These are phyloP conservation scores for Tolypocladium pustulatum DNA, from an alignment of 2,329 filamentous ascomycete species.

Conservation along the genomic window DNA sequence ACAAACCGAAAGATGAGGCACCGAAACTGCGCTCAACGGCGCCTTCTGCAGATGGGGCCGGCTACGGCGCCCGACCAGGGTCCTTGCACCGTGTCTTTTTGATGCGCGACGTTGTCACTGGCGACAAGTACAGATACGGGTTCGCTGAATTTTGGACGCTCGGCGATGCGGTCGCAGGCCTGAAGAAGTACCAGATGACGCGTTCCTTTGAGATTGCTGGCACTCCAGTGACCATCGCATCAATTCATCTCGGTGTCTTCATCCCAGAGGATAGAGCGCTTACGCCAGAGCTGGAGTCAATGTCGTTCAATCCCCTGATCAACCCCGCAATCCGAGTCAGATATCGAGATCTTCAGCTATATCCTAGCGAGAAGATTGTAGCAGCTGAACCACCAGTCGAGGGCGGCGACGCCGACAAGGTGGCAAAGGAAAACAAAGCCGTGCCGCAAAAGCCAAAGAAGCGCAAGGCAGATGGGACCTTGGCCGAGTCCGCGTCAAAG, in stretches of 20 bases:
- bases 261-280: constrained; percentile 56
- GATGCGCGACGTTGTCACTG: constrained; percentile 59
- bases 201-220: constrained; percentile 71
- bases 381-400: constrained; percentile 35
- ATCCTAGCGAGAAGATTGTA: constrained; percentile 54
- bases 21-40: constrained; percentile 50
- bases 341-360: constrained; percentile 69
- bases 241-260: constrained; percentile 79
- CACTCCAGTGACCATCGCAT: constrained; percentile 58
- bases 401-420: constrained; percentile 19
- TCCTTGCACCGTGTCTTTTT: constrained; percentile 70
- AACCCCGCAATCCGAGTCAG: constrained; percentile 58
- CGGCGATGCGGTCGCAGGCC: constrained; percentile 64
- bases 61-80: constrained; percentile 59
- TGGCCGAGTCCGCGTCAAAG: constrained; percentile 19
- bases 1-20: constrained; percentile 30
- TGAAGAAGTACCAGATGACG: constrained; percentile 60
- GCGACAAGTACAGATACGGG: constrained; percentile 70
- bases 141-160: constrained; percentile 75
- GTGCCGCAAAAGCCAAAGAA: constrained; percentile 38
- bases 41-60: constrained; percentile 42
- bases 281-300: constrained; percentile 44
- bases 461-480: constrained; percentile 35
- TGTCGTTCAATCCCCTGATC: constrained; percentile 60
- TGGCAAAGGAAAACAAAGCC: constrained; percentile 13